Evolutionary conservation across 139 green algal species (phyloP).

Genomic region (Picochlorum costavermella): DNA sequence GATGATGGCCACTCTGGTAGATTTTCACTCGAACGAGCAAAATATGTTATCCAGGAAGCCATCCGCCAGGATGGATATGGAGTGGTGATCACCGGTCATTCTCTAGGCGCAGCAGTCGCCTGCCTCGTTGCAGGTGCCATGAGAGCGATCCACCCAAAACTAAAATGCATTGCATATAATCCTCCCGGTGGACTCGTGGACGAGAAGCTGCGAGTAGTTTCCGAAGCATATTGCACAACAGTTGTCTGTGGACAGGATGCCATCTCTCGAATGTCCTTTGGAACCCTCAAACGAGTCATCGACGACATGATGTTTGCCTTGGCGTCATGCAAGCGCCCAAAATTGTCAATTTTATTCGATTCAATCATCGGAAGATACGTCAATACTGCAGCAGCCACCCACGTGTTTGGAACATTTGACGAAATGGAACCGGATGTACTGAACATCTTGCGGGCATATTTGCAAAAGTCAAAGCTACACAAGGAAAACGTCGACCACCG

Average conservation of each 20-base stretch:
- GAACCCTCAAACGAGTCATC: constrained; percentile 33
- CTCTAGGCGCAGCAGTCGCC: constrained; percentile 53
- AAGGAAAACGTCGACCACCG: neutral
- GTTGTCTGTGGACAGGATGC: constrained; percentile 47
- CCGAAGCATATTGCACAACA: constrained; percentile 30
- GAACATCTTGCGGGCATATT: neutral
- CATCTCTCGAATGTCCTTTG: constrained; percentile 49
- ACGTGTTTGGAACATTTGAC: neutral
- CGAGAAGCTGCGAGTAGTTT: constrained; percentile 9
- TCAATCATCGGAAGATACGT: constrained; percentile 18
- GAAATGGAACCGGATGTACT: neutral
- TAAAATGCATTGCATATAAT: constrained; percentile 48
- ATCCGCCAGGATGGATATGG: constrained; percentile 27
- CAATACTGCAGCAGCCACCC: neutral
- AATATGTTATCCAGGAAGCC: constrained; percentile 6
- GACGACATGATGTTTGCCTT: constrained; percentile 45
- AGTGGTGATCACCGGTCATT: constrained; percentile 59
- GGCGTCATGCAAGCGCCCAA: constrained; percentile 39
- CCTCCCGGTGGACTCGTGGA: constrained; percentile 39
- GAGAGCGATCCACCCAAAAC: constrained; percentile 23
- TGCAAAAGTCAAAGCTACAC: neutral
- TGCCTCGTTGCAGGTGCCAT: constrained; percentile 54
- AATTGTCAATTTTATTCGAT: constrained; percentile 30
- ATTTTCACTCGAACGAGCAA: neutral
- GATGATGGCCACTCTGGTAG: too few species aligned